phyloP scores from a whole-genome alignment of 1,284 basidiomycete species.

The Blastosporella zonata region DNA sequence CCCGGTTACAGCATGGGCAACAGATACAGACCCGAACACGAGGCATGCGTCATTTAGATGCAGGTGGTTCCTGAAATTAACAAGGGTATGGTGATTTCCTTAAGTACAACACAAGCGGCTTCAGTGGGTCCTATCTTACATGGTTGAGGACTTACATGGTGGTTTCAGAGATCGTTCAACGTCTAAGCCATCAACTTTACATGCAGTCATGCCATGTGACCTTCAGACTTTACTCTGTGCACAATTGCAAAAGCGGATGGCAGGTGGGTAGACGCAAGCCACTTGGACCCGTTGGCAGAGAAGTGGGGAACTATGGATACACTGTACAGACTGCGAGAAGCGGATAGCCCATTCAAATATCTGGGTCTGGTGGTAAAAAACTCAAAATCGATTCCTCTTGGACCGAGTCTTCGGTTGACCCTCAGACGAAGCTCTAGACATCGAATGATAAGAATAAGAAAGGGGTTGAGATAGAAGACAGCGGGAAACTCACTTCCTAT shows the following conservation, averaged over 20 bases:
- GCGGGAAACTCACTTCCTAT: constrained; percentile 21
- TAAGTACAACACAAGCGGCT: too few species aligned
- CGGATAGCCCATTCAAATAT: constrained; percentile 2
- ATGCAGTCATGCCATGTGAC: not conserved
- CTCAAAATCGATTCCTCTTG: constrained; percentile 24
- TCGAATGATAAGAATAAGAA: not conserved
- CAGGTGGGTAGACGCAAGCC: not conserved
- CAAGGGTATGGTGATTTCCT: too few species aligned
- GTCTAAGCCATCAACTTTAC: not conserved
- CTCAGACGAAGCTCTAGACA: constrained; percentile 22
- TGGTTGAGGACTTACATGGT: not conserved
- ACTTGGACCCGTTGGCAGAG: constrained; percentile 2
- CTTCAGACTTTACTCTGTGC: constrained; percentile 1
- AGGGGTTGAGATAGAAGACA: not conserved
- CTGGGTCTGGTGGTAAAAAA: not conserved
- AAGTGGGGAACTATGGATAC: constrained; percentile 6
- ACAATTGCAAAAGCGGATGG: not conserved
- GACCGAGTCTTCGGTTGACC: constrained; percentile 21
- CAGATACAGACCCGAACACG: constrained; percentile 7
- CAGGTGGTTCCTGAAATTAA: not conserved
- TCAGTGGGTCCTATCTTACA: not conserved
- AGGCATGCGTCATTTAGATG: constrained; percentile 15
- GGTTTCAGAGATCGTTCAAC: not conserved
- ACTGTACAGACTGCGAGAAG: constrained; percentile 6
- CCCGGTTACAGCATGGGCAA: constrained; percentile 17